Evolutionary conservation across 305 asterid species (phyloP).

Genomic region (Fraxinus paxiana): DNA sequence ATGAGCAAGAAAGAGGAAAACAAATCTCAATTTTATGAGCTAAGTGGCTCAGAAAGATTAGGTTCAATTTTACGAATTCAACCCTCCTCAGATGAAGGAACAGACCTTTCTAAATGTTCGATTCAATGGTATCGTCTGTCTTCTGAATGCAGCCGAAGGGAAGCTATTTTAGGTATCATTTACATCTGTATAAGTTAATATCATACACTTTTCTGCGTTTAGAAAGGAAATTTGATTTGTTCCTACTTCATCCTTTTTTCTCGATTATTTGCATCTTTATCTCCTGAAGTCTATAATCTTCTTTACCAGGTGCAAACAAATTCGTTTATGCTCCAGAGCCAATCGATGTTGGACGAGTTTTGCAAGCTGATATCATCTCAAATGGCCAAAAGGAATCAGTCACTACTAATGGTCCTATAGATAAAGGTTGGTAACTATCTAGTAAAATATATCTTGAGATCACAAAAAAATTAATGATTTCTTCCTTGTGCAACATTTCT

Average conservation of each 20-base stretch:
- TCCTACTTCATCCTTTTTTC: not conserved
- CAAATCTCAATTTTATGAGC: conserved; percentile 35
- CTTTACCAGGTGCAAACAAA: conserved; percentile 70
- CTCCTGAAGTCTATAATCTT: conserved; percentile 5
- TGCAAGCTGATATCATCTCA: conserved; percentile 71
- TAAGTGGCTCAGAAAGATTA: conserved; percentile 57
- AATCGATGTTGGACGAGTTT: conserved; percentile 79
- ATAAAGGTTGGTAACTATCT: conserved; percentile 53
- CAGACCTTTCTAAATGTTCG: conserved; percentile 70
- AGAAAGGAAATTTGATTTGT: not conserved
- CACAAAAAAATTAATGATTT: not conserved
- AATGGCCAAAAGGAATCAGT: conserved; percentile 60
- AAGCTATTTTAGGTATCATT: conserved; percentile 67
- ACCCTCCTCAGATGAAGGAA: conserved; percentile 62
- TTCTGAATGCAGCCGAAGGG: conserved; percentile 89
- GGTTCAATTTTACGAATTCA: conserved; percentile 79
- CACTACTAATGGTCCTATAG: conserved; percentile 55
- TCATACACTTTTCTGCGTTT: not conserved
- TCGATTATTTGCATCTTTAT: not conserved
- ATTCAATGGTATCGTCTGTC: conserved; percentile 90
- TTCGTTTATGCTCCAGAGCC: conserved; percentile 92
- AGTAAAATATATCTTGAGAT: not conserved
- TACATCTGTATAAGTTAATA: not conserved
- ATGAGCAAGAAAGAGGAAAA: conserved; percentile 69
- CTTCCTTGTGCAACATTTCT: conserved; percentile 10